Percentiles rank a stretch among this genome's conserved stretches.
phyloP scores from a whole-genome alignment of 352 stramenopile genomes.

The Pythium plurisporium region DNA sequence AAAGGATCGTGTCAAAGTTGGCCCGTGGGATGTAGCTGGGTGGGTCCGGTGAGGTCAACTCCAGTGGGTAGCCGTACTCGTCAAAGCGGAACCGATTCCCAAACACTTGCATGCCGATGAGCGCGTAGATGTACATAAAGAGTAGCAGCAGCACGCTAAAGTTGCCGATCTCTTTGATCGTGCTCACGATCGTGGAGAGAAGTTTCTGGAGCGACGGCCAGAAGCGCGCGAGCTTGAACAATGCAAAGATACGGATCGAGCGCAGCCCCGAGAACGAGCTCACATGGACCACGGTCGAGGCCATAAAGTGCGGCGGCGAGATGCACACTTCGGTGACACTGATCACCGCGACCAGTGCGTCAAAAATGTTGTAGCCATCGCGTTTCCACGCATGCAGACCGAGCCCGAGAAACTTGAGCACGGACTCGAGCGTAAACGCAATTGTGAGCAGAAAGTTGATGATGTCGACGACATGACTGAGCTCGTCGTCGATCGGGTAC shows the following conservation, averaged over 20 bases:
- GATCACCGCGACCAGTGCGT: constrained; percentile 29
- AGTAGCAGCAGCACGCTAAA: constrained; percentile 88
- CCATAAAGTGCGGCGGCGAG: constrained; percentile 37
- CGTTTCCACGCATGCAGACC: constrained; percentile 44
- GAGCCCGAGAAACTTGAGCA: constrained; percentile 72
- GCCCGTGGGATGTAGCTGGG: constrained; percentile 16
- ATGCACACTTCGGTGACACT: constrained; percentile 35
- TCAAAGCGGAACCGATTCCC: constrained; percentile 59
- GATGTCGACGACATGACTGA: constrained; percentile 41
- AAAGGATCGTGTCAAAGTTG: constrained; percentile 29
- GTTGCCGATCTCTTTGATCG: constrained; percentile 88
- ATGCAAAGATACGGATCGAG: constrained; percentile 78
- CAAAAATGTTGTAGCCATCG: constrained; percentile 81
- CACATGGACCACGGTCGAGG: constrained; percentile 13
- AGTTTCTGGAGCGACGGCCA: constrained; percentile 92
- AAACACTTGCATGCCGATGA: constrained; percentile 84
- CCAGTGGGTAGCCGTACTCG: constrained; percentile 16
- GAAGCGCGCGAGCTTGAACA: constrained; percentile 89
- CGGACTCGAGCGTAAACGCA: constrained; percentile 46
- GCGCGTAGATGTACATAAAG: constrained; percentile 84
- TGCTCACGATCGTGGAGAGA: constrained; percentile 86
- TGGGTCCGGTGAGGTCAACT: constrained; percentile 29
- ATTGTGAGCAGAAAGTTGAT: constrained; percentile 60
- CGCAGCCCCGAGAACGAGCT: constrained; percentile 73
- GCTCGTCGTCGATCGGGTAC: constrained; percentile 46